These are phyloP conservation scores for Ulota crispa DNA, from an alignment of 225 moss, liverwort and hornwort genomes.

Conservation along the genomic window DNA sequence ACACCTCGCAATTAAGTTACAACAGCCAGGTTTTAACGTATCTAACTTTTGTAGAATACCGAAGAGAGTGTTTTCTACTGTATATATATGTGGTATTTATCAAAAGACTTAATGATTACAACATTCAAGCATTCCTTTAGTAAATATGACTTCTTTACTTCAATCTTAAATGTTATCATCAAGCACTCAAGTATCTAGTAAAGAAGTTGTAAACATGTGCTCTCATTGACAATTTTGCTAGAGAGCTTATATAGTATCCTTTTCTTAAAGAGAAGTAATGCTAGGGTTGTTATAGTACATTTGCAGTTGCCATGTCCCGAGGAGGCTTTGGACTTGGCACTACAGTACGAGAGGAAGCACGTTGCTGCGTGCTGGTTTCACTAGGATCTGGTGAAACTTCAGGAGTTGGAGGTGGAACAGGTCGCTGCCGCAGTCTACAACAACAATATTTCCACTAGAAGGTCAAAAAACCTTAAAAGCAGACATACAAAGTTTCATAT, in stretches of 20 bases:
- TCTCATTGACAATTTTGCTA: background rate
- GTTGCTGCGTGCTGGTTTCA: conserved; percentile 40
- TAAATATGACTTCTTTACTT: background rate
- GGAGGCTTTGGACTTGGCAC: conserved; percentile 49
- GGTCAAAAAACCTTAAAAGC: background rate
- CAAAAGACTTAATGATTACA: background rate
- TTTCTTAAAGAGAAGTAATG: conserved; percentile 8
- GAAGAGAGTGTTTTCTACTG: background rate
- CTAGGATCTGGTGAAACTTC: conserved; percentile 31
- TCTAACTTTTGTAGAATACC: background rate
- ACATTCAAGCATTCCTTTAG: background rate
- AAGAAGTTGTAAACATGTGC: background rate
- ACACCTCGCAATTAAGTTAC: background rate
- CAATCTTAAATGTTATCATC: background rate
- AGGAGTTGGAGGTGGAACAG: conserved; percentile 35
- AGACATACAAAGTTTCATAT: background rate
- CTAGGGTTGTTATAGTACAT: background rate
- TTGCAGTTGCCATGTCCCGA: conserved; percentile 8
- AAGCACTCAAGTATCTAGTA: background rate
- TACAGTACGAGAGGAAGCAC: conserved; percentile 29
- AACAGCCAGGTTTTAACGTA: background rate
- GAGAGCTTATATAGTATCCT: conserved; percentile 12
- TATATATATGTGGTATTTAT: background rate
- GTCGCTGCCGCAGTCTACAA: conserved; percentile 47
- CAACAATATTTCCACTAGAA: background rate